Evolutionary conservation across 1,139 yeast species (phyloP).

Genomic region (Pichia norvegensis): DNA sequence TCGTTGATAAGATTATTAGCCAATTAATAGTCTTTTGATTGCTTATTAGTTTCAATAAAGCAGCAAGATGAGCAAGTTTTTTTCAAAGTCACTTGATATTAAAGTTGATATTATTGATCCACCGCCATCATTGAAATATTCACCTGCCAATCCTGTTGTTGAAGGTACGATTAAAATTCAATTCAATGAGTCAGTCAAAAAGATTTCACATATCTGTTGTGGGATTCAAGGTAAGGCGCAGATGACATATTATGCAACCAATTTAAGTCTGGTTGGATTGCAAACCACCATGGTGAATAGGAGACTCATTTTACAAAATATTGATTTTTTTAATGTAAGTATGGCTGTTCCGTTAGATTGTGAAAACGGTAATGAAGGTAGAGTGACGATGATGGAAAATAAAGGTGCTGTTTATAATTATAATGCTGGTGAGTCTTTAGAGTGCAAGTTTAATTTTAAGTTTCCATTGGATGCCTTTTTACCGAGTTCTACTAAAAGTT

Average conservation of each 20-base stretch:
- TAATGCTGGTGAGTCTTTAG: constrained; percentile 6
- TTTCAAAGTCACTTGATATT: constrained; percentile 1
- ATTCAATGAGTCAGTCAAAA: constrained; percentile 5
- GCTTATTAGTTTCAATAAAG: not conserved
- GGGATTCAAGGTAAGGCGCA: constrained; percentile 8
- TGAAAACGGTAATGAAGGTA: not conserved
- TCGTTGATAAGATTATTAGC: no score
- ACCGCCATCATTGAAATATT: constrained; percentile 8
- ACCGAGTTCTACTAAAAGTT: constrained; percentile 10
- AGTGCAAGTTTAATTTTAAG: constrained; percentile 5
- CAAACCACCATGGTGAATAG: constrained; percentile 1
- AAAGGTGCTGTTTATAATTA: not conserved
- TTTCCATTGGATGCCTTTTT: constrained; percentile 8
- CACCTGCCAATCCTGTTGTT: constrained; percentile 6
- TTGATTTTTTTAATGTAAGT: constrained; percentile 3
- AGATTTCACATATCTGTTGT: constrained; percentile 5
- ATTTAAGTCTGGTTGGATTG: not conserved
- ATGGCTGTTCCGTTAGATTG: constrained; percentile 3
- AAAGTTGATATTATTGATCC: constrained; percentile 1
- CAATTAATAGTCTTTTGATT: no score
- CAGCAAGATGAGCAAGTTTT: constrained; percentile 9
- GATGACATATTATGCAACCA: constrained; percentile 3
- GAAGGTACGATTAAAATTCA: constrained; percentile 1
- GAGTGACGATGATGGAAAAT: not conserved
- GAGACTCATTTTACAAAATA: not conserved